Conservation (phyloP, 164 flowering plant genomes). For the Annona cherimola region DNA sequence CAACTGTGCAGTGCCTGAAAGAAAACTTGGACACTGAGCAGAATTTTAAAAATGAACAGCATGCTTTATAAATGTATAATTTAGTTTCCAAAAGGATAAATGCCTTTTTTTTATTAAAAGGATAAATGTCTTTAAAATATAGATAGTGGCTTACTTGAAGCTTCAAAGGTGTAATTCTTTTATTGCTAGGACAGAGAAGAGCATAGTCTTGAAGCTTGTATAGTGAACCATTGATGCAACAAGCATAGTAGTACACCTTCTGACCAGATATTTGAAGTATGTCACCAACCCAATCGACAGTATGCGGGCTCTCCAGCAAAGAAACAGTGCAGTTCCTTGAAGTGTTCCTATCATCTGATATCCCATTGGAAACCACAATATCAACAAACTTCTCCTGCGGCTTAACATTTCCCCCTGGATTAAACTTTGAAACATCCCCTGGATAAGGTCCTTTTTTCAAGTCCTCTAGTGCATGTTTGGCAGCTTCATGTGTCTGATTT, state of each 20-base stretch:
- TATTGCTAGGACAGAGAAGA: constrained; percentile 41
- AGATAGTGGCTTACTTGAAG: constrained; percentile 51
- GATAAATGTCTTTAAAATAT: not conserved
- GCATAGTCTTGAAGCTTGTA: constrained; percentile 71
- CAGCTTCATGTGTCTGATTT: constrained; percentile 16
- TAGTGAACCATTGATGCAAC: constrained; percentile 49
- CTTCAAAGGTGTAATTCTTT: constrained; percentile 50
- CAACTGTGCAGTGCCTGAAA: not conserved
- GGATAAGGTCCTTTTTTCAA: constrained; percentile 3
- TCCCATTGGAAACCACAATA: constrained; percentile 23
- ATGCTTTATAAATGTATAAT: too few species aligned
- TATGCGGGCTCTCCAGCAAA: constrained; percentile 26
- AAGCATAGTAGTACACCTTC: constrained; percentile 52
- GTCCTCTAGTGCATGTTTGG: not conserved
- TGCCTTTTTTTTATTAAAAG: not conserved
- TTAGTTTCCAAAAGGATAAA: too few species aligned
- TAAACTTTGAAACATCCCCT: constrained; percentile 19
- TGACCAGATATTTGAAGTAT: constrained; percentile 39
- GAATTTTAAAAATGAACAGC: not conserved
- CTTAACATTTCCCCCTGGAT: constrained; percentile 18
- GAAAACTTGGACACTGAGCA: not conserved
- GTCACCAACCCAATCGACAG: constrained; percentile 70
- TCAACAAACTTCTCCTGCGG: constrained; percentile 23
- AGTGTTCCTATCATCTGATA: constrained; percentile 17
- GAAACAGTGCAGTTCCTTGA: constrained; percentile 19